Evolutionary conservation across 192 early-diverging fungal species (phyloP), one percentile per base, ranked within the genome.

Genomic region (Backusella morwellensis): DNA sequence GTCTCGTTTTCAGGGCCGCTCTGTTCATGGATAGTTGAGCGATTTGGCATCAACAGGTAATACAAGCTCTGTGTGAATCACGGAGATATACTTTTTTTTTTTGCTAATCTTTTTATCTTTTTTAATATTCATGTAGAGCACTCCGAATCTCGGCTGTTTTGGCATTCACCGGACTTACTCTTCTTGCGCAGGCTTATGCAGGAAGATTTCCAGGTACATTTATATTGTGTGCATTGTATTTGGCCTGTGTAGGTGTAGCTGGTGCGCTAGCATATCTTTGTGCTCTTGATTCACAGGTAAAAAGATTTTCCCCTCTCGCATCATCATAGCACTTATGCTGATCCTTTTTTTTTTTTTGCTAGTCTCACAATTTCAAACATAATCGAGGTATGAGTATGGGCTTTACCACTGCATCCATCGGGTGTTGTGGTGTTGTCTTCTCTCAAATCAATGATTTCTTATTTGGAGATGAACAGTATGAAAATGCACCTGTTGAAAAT

Each of bases 261-360:
- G 78, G 74, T 3, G 73, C 78, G 54, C 78, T 19, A 40, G 78
- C 40, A 15, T 80, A 80, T 50, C 59, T 80, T 36, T 75, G 74
- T 50, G 78, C 74, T 26, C 50, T 80, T 35, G 74, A 80, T 75
- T 80, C 78, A 50, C 78, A 80, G 73, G 78, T 75, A 75, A 71
- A 36, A 12, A 1, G 19, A 56, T n/a, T 26, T 12, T 0, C 11
- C 21, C 38, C 38, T 11, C 0, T 40, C 2, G 8, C 11, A 40
- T 38, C 38, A 0, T 11, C 11, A 40, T 11, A 40, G 2, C 38
- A 40, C 9, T 40, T 0, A 40, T 40, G 21, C 21, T 42, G 4
- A 29, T 21, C 7, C 15, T 35, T 12, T 66, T 52, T 32, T 34
- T 50, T 21, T 9, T 34, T 32, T 56, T n/a, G 59, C 35, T 75